Conservation (phyloP, 768 basidiomycete genomes). For the Lactarius quietus region DNA sequence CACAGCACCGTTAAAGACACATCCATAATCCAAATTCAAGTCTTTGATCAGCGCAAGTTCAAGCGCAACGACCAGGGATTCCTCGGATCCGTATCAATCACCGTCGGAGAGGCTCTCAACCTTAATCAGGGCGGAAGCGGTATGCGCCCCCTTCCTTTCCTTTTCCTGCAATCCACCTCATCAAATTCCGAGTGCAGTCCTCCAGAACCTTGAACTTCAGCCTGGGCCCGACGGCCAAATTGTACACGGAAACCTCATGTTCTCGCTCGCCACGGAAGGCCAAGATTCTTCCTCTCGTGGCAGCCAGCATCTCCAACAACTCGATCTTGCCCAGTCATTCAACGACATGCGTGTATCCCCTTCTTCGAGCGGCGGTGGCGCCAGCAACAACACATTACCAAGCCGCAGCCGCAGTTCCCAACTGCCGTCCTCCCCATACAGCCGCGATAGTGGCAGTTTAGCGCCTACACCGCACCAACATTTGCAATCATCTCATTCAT, state of each 20-base stretch:
- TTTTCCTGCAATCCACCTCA: not conserved
- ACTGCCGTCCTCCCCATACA: not conserved
- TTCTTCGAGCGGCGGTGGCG: not conserved
- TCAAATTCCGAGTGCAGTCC: conserved; percentile 38
- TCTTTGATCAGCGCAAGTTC: conserved; percentile 89
- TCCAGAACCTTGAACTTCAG: conserved; percentile 72
- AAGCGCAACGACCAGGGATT: conserved; percentile 80
- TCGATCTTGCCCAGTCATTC: conserved; percentile 17
- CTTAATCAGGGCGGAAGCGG: conserved; percentile 35
- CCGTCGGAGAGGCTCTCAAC: conserved; percentile 39
- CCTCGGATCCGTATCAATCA: conserved; percentile 47
- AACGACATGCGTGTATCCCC: conserved; percentile 19
- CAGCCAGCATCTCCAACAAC: conserved; percentile 23
- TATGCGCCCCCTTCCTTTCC: conserved; percentile 26
- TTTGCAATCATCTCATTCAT: conserved; percentile 20
- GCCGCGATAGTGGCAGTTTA: conserved; percentile 7
- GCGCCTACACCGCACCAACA: conserved; percentile 20
- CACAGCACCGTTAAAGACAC: conserved; percentile 64
- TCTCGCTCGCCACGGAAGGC: conserved; percentile 43
- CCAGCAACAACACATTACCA: conserved; percentile 7
- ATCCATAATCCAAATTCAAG: conserved; percentile 76
- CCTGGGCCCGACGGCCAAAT: conserved; percentile 67
- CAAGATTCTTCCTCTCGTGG: conserved; percentile 20
- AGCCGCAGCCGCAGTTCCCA: conserved; percentile 17
- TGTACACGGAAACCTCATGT: conserved; percentile 80